phyloP scores from a whole-genome alignment of 257 asterid species.

The Asclepias syriaca region DNA sequence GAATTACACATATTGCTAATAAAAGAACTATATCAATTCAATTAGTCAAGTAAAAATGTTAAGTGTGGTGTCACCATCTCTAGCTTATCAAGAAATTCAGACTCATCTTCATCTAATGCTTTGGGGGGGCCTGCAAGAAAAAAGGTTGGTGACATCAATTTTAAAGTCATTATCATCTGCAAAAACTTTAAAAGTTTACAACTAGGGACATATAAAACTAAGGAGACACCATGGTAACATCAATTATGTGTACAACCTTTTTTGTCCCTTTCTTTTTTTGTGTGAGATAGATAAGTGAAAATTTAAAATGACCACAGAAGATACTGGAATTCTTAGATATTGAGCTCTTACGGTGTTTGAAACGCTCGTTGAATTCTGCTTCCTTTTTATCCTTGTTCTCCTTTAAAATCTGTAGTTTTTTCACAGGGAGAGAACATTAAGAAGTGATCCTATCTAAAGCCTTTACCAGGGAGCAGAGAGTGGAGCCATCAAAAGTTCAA shows the following conservation, averaged over 20 bases:
- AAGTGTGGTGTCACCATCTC: constrained; percentile 53
- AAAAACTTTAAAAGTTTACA: neutral
- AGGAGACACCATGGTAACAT: neutral
- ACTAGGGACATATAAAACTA: neutral
- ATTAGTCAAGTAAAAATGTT: neutral
- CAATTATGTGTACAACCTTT: neutral
- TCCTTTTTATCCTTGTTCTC: constrained; percentile 93
- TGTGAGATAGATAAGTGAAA: neutral
- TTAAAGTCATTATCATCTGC: neutral
- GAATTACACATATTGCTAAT: neutral
- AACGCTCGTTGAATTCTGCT: constrained; percentile 91
- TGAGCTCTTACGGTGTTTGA: constrained; percentile 74
- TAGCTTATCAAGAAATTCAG: constrained; percentile 76
- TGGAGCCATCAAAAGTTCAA: neutral
- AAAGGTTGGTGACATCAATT: neutral
- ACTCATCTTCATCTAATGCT: constrained; percentile 97
- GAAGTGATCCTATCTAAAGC: neutral
- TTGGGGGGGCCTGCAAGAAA: constrained; percentile 80
- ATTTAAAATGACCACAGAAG: neutral
- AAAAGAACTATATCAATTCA: neutral
- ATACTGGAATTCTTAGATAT: neutral
- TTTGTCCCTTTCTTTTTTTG: neutral
- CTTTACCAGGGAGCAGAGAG: neutral
- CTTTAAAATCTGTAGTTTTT: constrained; percentile 52
- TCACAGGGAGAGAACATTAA: neutral